Conservation (phyloP, 73 alveolate genomes). For the Tetrahymena elliotti region DNA sequence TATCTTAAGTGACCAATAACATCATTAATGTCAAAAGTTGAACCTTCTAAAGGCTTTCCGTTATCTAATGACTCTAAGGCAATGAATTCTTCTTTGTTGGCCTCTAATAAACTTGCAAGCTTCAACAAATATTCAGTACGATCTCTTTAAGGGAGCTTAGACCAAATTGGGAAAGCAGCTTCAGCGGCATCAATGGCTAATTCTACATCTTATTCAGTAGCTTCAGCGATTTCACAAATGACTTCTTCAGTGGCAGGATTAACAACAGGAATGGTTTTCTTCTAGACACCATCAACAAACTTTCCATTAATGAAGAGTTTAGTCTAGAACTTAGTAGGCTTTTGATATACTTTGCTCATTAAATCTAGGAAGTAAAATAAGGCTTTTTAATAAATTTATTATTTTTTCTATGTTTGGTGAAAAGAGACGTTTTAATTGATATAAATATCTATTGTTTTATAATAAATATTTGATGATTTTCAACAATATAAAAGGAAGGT, state of each 20-base stretch:
- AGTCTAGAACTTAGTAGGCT: conserved; percentile 3
- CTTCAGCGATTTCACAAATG: conserved; percentile 30
- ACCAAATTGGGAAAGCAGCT: conserved; percentile 65
- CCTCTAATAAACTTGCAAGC: conserved; percentile 59
- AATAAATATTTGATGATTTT: not conserved
- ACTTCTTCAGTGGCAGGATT: conserved; percentile 55
- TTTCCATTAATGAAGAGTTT: conserved; percentile 41
- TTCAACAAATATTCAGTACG: conserved; percentile 44
- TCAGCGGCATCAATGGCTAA: conserved; percentile 68
- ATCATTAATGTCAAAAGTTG: conserved; percentile 50
- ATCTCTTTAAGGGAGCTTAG: conserved; percentile 37
- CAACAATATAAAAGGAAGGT: not conserved
- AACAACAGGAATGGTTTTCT: conserved; percentile 24
- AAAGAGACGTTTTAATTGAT: not conserved
- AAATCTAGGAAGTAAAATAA: not conserved
- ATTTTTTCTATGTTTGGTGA: not conserved
- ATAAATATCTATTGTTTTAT: no score
- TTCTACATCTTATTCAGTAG: conserved; percentile 65
- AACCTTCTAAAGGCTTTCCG: conserved; percentile 60
- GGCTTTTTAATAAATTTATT: not conserved
- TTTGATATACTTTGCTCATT: not conserved
- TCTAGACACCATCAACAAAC: conserved; percentile 26
- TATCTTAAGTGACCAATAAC: conserved; percentile 48
- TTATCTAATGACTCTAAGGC: conserved; percentile 63
- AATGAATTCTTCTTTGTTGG: conserved; percentile 55